These are phyloP conservation scores for Venturia carpophila DNA, from an alignment of 2,329 filamentous ascomycete genomes.

Conservation along the genomic window DNA sequence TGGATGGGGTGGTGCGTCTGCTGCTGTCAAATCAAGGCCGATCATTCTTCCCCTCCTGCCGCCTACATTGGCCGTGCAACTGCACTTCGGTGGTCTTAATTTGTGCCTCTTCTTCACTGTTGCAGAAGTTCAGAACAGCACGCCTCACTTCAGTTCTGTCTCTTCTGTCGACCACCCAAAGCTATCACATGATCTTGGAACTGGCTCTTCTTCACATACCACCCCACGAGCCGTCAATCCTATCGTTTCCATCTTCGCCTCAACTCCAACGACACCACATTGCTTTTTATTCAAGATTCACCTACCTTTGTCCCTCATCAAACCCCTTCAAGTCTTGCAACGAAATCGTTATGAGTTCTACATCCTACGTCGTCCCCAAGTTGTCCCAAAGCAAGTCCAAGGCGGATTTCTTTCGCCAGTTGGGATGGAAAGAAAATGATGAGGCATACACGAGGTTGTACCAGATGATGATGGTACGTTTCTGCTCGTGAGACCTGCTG, in stretches of 20 bases:
- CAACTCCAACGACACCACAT: neutral
- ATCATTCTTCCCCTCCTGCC: neutral
- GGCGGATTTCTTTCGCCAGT: constrained; percentile 35
- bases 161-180: neutral
- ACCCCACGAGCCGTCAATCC: no score
- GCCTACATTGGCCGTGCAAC: constrained; percentile 6
- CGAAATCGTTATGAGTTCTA: neutral
- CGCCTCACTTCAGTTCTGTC: neutral
- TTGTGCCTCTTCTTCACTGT: constrained; percentile 1
- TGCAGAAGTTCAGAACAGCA: neutral
- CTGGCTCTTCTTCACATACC: neutral
- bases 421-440: constrained; percentile 35
- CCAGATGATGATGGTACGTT: constrained; percentile 38
- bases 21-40: neutral
- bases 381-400: constrained; percentile 39
- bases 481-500: neutral
- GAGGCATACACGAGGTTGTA: constrained; percentile 32
- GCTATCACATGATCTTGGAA: neutral
- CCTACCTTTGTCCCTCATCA: neutral
- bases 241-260: neutral
- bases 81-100: neutral
- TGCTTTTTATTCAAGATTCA: neutral
- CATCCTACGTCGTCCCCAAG: neutral
- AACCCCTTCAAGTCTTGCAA: neutral
- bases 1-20: constrained; percentile 12